phyloP scores from a whole-genome alignment of 441 rosid species.

The Francoa sonchifolia region DNA sequence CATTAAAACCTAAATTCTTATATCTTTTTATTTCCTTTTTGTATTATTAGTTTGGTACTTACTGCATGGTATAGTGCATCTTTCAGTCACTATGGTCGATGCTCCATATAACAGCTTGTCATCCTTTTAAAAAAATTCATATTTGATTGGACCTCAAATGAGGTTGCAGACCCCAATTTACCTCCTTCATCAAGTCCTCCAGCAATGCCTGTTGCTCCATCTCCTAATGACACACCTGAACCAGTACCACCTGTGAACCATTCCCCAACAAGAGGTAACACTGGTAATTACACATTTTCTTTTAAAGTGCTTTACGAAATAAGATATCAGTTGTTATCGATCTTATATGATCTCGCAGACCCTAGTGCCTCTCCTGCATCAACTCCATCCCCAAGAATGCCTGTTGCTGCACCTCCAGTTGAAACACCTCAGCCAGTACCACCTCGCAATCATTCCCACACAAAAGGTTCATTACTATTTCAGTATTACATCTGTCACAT shows the following conservation, averaged over 20 bases:
- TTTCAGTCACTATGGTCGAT: neutral
- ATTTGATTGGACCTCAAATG: constrained; percentile 14
- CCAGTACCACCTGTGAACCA: constrained; percentile 31
- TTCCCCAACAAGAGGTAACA: constrained; percentile 38
- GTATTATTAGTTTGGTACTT: neutral
- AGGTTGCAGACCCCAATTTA: constrained; percentile 26
- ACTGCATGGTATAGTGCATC: neutral
- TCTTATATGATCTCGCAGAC: too few species aligned
- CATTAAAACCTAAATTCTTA: too few species aligned
- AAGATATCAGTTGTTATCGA: too few species aligned
- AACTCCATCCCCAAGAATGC: too few species aligned
- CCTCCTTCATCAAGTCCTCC: constrained; percentile 41
- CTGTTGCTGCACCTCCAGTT: too few species aligned
- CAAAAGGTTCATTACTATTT: too few species aligned
- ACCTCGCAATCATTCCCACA: too few species aligned
- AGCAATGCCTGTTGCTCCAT: constrained; percentile 44
- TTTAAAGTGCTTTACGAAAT: too few species aligned
- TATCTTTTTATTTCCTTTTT: too few species aligned
- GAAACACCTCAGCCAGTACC: too few species aligned
- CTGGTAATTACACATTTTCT: neutral
- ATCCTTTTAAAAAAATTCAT: neutral
- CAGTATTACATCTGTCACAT: constrained; percentile 6
- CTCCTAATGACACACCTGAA: constrained; percentile 27
- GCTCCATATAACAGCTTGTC: neutral
- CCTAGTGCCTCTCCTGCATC: too few species aligned